Evolutionary conservation across 1,284 basidiomycete species (phyloP).

Genomic region (Tranzscheliella williamsii): DNA sequence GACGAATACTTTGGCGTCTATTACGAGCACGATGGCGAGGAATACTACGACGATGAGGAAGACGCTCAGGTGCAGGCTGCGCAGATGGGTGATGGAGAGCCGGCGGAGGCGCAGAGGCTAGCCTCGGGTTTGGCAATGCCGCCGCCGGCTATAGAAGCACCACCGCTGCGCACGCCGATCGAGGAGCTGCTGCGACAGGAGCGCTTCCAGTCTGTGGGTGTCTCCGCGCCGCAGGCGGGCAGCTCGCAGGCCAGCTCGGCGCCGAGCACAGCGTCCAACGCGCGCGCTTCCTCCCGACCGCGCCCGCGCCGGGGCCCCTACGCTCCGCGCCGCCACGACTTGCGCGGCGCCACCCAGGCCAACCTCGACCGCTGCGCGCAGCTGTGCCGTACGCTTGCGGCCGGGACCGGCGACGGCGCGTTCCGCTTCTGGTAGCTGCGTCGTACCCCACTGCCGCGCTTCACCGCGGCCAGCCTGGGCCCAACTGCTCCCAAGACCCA

Average conservation of each 20-base stretch:
- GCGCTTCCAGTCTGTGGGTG: slow-evolving; percentile 8
- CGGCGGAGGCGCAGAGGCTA: too few relatives aligned
- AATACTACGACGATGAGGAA: slow-evolving; percentile 3
- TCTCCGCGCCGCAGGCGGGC: neutral
- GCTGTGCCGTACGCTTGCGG: slow-evolving; percentile 11
- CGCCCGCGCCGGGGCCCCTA: neutral
- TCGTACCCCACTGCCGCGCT: too few relatives aligned
- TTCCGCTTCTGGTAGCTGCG: too few relatives aligned
- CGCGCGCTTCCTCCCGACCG: neutral
- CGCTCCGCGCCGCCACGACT: slow-evolving; percentile 8
- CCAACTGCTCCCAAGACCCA: too few relatives aligned
- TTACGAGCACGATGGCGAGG: slow-evolving; percentile 1
- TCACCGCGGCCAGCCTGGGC: too few relatives aligned
- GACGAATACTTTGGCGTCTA: neutral
- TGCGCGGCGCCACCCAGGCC: slow-evolving; percentile 19
- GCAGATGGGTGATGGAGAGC: too few relatives aligned
- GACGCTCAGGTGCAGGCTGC: neutral
- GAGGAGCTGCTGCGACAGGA: slow-evolving; percentile 26
- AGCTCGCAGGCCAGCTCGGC: neutral
- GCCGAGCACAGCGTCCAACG: neutral
- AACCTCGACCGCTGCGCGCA: slow-evolving; percentile 10
- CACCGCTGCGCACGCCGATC: slow-evolving; percentile 37
- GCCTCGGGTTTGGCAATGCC: too few relatives aligned
- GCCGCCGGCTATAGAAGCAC: slow-evolving; percentile 4
- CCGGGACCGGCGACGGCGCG: slow-evolving; percentile 6